A percentile compares a stretch with the other conserved stretches of the same genome.
phyloP scores from a whole-genome alignment of 2,329 filamentous ascomycete species.

The Eutypella sp. region DNA sequence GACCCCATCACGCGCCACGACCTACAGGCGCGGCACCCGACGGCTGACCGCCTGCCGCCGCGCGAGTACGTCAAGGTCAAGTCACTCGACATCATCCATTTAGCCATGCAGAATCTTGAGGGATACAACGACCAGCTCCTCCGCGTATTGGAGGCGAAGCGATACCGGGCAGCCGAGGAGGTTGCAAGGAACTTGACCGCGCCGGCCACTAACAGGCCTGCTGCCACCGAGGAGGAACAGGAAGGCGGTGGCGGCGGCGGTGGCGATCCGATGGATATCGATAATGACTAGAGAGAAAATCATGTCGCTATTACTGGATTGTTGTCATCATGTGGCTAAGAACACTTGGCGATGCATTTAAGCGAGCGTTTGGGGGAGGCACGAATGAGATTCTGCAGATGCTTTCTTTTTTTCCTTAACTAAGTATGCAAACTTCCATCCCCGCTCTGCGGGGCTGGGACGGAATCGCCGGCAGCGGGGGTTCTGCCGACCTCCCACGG shows the following conservation, averaged over 20 bases:
- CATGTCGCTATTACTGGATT: too few relatives aligned
- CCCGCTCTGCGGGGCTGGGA: background rate
- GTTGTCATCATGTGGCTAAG: background rate
- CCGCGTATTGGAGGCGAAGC: background rate
- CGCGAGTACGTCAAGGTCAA: slow-evolving; percentile 16
- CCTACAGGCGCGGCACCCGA: slow-evolving; percentile 4
- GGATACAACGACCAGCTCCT: background rate
- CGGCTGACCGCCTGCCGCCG: slow-evolving; percentile 11
- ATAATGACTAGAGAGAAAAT: background rate
- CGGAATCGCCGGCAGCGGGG: slow-evolving; percentile 1
- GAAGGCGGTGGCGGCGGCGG: background rate
- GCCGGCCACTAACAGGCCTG: background rate
- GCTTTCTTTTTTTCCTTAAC: background rate
- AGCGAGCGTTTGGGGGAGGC: background rate
- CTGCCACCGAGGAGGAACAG: background rate
- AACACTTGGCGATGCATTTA: background rate
- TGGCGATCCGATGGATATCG: background rate
- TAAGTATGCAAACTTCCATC: slow-evolving; percentile 5
- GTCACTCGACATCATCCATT: slow-evolving; percentile 11
- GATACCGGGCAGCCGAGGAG: background rate
- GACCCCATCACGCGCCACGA: slow-evolving; percentile 7
- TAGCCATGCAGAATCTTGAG: slow-evolving; percentile 10
- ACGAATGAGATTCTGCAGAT: slow-evolving; percentile 1
- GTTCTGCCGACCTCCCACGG: slow-evolving; percentile 63
- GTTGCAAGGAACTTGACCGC: background rate